phyloP scores from a whole-genome alignment of 2,329 filamentous ascomycete species.

The Neopestalotiopsis rosae region DNA sequence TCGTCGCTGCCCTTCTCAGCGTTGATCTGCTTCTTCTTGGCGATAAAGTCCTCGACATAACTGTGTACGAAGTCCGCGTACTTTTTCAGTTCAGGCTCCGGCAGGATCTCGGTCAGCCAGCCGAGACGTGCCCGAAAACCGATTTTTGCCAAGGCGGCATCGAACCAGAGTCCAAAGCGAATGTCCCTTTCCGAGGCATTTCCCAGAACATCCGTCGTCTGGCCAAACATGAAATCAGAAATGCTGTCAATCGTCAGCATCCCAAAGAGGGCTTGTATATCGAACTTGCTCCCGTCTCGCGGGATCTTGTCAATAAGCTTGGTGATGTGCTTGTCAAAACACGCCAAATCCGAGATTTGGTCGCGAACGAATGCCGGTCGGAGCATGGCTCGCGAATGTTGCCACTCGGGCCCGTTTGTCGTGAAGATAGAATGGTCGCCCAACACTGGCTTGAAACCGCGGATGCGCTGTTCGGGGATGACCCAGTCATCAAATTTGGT shows the following conservation, averaged over 20 bases:
- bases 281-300: constrained; percentile 57
- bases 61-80: constrained; percentile 47
- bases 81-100: constrained; percentile 43
- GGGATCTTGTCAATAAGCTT: constrained; percentile 65
- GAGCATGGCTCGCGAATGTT: constrained; percentile 55
- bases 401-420: constrained; percentile 58
- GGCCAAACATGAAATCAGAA: constrained; percentile 67
- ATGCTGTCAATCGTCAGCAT: constrained; percentile 70
- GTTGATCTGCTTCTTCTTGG: constrained; percentile 41
- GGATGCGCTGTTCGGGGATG: constrained; percentile 43
- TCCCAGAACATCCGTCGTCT: constrained; percentile 46
- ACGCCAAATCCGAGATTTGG: constrained; percentile 69
- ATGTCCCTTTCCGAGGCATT: constrained; percentile 40
- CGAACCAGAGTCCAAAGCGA: constrained; percentile 55
- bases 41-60: constrained; percentile 45
- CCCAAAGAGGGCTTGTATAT: constrained; percentile 69
- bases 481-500: constrained; percentile 51
- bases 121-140: constrained; percentile 46
- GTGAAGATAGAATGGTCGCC: constrained; percentile 60
- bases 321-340: constrained; percentile 72
- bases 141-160: constrained; percentile 48
- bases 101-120: constrained; percentile 40
- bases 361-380: constrained; percentile 59
- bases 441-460: constrained; percentile 47
- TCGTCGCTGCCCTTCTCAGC: constrained; percentile 39